Conservation (phyloP, 2,329 filamentous ascomycete genomes). For the Hypoxylon sp. region DNA sequence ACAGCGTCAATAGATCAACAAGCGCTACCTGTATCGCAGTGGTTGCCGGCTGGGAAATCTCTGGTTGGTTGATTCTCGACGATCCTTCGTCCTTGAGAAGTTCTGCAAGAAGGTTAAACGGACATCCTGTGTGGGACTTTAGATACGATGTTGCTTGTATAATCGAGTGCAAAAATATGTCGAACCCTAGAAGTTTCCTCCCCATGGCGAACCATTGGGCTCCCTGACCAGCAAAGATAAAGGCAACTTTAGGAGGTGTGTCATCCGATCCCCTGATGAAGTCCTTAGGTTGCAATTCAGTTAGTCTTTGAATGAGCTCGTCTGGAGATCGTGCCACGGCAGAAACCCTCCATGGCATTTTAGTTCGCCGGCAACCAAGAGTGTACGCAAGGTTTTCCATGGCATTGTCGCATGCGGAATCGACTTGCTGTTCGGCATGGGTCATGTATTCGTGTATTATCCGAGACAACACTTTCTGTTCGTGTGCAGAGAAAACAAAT, state of each 20-base stretch:
- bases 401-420: conserved; percentile 34
- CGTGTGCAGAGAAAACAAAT: conserved; percentile 59
- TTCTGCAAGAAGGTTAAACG: conserved; percentile 44
- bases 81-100: conserved; percentile 26
- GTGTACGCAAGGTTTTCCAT: conserved; percentile 61
- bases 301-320: conserved; percentile 49
- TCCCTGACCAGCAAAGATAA: conserved; percentile 54
- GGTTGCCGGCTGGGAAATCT: conserved; percentile 37
- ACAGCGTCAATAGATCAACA: conserved; percentile 46
- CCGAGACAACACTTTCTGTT: conserved; percentile 55
- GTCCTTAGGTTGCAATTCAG: conserved; percentile 11
- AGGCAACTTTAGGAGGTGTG: conserved; percentile 35
- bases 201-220: conserved; percentile 56
- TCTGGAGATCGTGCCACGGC: conserved; percentile 52
- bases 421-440: conserved; percentile 46
- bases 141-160: conserved; percentile 48
- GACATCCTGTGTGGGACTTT: conserved; percentile 32
- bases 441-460: conserved; percentile 53
- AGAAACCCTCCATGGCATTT: conserved; percentile 57
- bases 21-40: conserved; percentile 42
- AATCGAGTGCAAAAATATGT: conserved; percentile 47
- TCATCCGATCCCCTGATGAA: conserved; percentile 32
- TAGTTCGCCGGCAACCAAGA: conserved; percentile 58
- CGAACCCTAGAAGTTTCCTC: conserved; percentile 50
- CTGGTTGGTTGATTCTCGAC: conserved; percentile 28